These are phyloP conservation scores for Zanthoxylum bungeanum DNA, from an alignment of 345 rosid species.

Conservation along the genomic window DNA sequence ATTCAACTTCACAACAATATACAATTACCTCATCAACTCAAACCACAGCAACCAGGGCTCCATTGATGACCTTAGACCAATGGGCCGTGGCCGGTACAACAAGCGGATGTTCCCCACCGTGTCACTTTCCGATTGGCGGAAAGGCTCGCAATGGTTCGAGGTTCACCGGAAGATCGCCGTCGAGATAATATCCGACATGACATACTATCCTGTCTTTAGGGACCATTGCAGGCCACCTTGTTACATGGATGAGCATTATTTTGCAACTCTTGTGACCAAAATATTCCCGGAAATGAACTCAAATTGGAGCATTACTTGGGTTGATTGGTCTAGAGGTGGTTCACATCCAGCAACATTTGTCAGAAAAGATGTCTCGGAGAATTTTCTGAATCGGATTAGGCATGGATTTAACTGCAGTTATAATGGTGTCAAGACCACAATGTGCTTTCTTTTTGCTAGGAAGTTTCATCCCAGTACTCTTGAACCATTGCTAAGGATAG, in stretches of 20 bases:
- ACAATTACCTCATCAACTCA: constrained; percentile 28
- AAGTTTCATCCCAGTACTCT: constrained; percentile 34
- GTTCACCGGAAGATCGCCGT: constrained; percentile 20
- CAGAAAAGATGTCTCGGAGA: constrained; percentile 23
- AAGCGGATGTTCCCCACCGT: constrained; percentile 31
- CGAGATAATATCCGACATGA: constrained; percentile 18
- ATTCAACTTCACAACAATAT: constrained; percentile 32
- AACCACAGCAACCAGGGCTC: constrained; percentile 28
- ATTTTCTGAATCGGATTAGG: constrained; percentile 24
- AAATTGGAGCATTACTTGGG: constrained; percentile 35
- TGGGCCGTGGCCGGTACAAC: constrained; percentile 36
- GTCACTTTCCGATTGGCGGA: constrained; percentile 27
- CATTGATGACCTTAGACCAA: constrained; percentile 19
- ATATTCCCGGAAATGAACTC: constrained; percentile 17
- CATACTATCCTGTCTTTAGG: constrained; percentile 24
- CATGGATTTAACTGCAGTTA: constrained; percentile 23
- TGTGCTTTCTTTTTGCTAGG: constrained; percentile 38
- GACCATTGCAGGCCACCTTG: constrained; percentile 28
- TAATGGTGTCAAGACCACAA: constrained; percentile 13
- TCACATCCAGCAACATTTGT: constrained; percentile 29
- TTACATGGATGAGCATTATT: constrained; percentile 38
- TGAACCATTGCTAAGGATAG: constrained; percentile 28
- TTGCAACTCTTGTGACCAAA: constrained; percentile 29
- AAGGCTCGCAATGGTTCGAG: constrained; percentile 39
- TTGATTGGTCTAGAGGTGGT: constrained; percentile 37